Conservation (phyloP, 1,284 basidiomycete genomes). For the Cryptococcus sp. region DNA sequence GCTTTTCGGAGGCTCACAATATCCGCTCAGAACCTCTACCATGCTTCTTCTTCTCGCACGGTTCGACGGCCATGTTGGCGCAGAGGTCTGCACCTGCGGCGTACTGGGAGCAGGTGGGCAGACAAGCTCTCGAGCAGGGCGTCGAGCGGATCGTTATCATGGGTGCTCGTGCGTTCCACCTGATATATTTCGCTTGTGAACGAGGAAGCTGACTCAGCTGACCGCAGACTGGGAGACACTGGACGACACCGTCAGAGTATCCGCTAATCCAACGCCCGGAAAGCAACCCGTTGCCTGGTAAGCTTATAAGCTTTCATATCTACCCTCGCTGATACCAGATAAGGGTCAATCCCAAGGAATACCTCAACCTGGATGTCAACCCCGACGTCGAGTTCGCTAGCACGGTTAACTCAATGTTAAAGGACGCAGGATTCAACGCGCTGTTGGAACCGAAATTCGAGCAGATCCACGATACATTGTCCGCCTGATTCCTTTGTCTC, state of each 20-base stretch:
- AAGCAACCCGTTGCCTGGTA: neutral
- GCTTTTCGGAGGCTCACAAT: too few species aligned
- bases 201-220: too few species aligned
- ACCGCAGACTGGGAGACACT: neutral
- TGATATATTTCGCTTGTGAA: too few species aligned
- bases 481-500: neutral
- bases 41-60: conserved; percentile 1
- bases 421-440: neutral
- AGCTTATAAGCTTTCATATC: neutral
- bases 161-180: neutral
- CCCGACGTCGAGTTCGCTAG: neutral
- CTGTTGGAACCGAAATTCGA: neutral
- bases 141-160: neutral
- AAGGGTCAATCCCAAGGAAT: conserved; percentile 1
- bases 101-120: neutral
- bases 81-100: neutral
- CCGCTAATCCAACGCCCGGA: neutral
- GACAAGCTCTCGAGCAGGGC: neutral
- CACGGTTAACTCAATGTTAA: neutral
- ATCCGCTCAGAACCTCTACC: neutral
- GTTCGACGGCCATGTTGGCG: conserved; percentile 1
- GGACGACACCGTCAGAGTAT: neutral
- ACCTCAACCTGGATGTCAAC: neutral
- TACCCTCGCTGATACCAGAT: neutral
- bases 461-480: conserved; percentile 2